Base-by-base conservation (phyloP, 1,139 yeast species). In the Protomyces inouyei region DNA sequence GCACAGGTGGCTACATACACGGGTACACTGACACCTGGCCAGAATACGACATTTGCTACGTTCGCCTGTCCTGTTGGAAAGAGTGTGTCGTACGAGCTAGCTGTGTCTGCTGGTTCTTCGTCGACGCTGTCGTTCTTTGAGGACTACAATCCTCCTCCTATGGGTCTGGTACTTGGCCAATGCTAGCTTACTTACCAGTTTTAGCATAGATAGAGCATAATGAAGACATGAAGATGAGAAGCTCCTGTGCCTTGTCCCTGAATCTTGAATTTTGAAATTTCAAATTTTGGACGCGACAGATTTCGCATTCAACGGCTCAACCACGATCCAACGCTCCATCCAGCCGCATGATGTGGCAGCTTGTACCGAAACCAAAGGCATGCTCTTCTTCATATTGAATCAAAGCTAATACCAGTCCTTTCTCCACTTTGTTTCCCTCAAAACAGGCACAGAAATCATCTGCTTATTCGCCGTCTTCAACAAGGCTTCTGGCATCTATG, bases 401-500 rank as follows among this genome's bases (percentile, higher is more conserved):
- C 23, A 21, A 12, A 3, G 23, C 48, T 43, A 18, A 43, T 14
- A 14, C 5, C 48, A 70, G 72, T 65, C 68, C 23, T 87, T 87
- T 72, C 72, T 86, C 40, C 84, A 84, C 25, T 70, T 81, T 53
- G 76, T 90, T 28, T 97, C 98, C 3, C 81, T 93, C 52, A 89
- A 87, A 72, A 81, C 88, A 45, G 98, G 97, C 9, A 96, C 91
- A 28, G 98, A 93, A 74, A 74, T 90, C 12, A 83, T 88, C 28
- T 78, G 91, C n/a, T 87, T 90, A 1, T 79, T 88, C 46, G 87
- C 95, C 25, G 83, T 91, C 56, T 80, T 92, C 70, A 92, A 93
- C 77, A 92, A 92, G 74, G 90, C 93, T 68, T 86, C 96, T 65
- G 97, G 98, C 9, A 79, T 86, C 35, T 93, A 87, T 75, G 98